These are phyloP conservation scores for Tetracladium setigerum DNA, from an alignment of 495 filamentous ascomycete species.

Conservation along the genomic window DNA sequence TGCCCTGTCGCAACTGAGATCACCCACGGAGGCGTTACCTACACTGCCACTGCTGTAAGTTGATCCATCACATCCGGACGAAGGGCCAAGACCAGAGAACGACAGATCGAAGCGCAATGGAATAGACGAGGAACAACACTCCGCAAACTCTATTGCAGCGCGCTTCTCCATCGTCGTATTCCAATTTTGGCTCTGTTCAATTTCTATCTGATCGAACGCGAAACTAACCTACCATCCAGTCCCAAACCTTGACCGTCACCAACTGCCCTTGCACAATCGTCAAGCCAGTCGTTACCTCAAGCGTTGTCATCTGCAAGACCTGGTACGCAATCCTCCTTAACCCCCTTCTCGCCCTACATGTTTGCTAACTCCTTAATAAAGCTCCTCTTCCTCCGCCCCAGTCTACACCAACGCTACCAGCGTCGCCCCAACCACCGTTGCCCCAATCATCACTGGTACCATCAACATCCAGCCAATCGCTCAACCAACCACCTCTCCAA, in stretches of 20 bases:
- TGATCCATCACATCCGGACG: not conserved
- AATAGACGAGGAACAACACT: not conserved
- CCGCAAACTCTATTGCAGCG: not conserved
- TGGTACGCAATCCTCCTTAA: constrained; percentile 40
- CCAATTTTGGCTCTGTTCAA: too few species aligned
- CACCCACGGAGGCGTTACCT: constrained; percentile 61
- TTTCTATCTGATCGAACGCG: not conserved
- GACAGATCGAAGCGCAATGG: not conserved
- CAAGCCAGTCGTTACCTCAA: constrained; percentile 56
- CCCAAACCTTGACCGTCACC: constrained; percentile 75
- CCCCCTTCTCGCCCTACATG: constrained; percentile 3
- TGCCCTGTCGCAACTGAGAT: constrained; percentile 72
- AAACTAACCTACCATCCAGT: constrained; percentile 29
- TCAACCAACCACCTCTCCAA: constrained; percentile 30
- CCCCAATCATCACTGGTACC: constrained; percentile 26
- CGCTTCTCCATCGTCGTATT: too few species aligned
- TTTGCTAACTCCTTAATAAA: constrained; percentile 13
- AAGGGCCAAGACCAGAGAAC: constrained; percentile 6
- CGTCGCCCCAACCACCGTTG: constrained; percentile 20
- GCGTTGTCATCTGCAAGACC: constrained; percentile 56
- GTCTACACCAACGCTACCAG: constrained; percentile 26
- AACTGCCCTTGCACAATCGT: constrained; percentile 73
- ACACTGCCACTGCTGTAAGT: constrained; percentile 65
- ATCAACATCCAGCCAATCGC: constrained; percentile 22
- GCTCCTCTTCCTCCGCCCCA: constrained; percentile 6